Evolutionary conservation across 768 basidiomycete genomes (phyloP).

Genomic region (Tylopilus subfusipes): DNA sequence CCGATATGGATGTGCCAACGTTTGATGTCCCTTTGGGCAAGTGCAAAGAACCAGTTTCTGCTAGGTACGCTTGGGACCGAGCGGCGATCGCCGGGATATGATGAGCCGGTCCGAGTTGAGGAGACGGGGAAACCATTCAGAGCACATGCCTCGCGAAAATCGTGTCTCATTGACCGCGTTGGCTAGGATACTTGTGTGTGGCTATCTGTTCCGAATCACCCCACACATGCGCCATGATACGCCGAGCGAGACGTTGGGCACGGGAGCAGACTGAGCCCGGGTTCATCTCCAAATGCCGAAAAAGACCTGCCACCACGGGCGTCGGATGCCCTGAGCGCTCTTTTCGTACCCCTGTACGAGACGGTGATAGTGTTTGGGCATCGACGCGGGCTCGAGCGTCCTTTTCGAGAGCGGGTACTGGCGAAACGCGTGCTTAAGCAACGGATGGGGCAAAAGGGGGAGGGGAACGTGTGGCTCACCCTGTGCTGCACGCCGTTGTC

Average conservation of each 20-base stretch:
- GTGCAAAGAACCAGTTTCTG: not conserved
- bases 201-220: slow-evolving; percentile 3
- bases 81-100: not conserved
- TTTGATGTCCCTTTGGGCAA: not conserved
- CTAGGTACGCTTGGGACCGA: not conserved
- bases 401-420: slow-evolving; percentile 68
- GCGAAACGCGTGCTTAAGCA: slow-evolving; percentile 10
- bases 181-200: slow-evolving; percentile 1
- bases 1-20: not conserved
- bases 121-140: not conserved
- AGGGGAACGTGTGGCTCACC: slow-evolving; percentile 40
- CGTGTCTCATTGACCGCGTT: not conserved
- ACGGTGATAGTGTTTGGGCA: slow-evolving; percentile 69
- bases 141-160: not conserved
- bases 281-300: slow-evolving; percentile 59
- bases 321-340: slow-evolving; percentile 68
- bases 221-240: not conserved
- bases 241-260: no score
- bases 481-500: slow-evolving; percentile 55
- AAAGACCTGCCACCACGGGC: slow-evolving; percentile 84
- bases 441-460: no score
- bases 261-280: not conserved
- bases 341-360: slow-evolving; percentile 73
- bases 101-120: not conserved
- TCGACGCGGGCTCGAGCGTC: slow-evolving; percentile 64